These are phyloP conservation scores for Stagonosporopsis rhizophila DNA, from an alignment of 2,329 filamentous ascomycete genomes.

Conservation along the genomic window DNA sequence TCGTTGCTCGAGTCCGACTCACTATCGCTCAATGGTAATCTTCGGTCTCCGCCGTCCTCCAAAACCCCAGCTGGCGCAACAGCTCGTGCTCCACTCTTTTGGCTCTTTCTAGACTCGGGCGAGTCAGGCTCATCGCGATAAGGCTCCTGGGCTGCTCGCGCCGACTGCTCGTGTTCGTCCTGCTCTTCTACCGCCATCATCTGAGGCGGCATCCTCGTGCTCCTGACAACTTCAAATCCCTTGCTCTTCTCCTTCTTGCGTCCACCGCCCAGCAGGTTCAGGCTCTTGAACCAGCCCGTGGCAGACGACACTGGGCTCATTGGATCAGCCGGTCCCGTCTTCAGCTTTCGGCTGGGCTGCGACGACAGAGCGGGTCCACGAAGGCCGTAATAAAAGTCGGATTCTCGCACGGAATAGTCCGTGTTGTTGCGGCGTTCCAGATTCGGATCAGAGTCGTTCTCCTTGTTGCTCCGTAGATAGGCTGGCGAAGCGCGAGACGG, in stretches of 20 bases:
- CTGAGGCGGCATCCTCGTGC: constrained; percentile 78
- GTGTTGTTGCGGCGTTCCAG: constrained; percentile 65
- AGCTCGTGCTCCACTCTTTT: constrained; percentile 14
- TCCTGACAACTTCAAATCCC: constrained; percentile 95
- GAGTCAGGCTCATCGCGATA: constrained; percentile 62
- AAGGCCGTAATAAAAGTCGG: constrained; percentile 96
- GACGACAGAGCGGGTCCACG: constrained; percentile 86
- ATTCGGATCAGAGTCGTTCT: constrained; percentile 61
- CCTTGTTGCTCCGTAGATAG: constrained; percentile 58
- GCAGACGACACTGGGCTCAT: constrained; percentile 90
- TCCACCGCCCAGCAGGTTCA: constrained; percentile 72
- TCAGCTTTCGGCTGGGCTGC: constrained; percentile 80
- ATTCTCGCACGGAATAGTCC: constrained; percentile 92
- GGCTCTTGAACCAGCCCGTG: constrained; percentile 81
- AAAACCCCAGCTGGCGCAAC: constrained; percentile 27
- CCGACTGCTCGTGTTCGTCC: constrained; percentile 54
- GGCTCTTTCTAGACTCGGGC: constrained; percentile 21
- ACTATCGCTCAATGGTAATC: constrained; percentile 54
- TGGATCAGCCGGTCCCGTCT: constrained; percentile 93
- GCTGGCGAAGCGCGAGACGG: constrained; percentile 53
- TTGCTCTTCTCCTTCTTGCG: constrained; percentile 95
- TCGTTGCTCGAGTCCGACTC: too few species aligned
- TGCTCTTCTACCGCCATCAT: constrained; percentile 71
- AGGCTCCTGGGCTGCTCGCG: constrained; percentile 47
- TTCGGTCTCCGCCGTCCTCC: constrained; percentile 43